Evolutionary conservation across 306 rosid genomes (phyloP).

Genomic region (Ormosia emarginata): DNA sequence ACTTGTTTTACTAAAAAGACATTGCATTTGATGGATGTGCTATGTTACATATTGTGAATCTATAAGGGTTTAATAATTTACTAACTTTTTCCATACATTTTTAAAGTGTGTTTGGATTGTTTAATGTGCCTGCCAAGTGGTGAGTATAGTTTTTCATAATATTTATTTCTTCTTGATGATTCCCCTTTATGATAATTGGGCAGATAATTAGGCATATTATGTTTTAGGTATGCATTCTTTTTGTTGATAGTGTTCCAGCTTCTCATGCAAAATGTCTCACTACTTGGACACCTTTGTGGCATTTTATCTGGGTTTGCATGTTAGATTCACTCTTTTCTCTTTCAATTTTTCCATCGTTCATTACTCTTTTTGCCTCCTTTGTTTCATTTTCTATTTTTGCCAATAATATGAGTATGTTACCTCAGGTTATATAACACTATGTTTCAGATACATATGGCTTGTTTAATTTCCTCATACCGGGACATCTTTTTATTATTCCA

Average conservation of each 20-base stretch:
- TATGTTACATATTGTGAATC: neutral
- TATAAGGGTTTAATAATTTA: constrained; percentile 11
- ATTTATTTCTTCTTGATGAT: constrained; percentile 6
- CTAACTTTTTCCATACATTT: constrained; percentile 14
- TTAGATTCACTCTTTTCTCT: too few relatives aligned
- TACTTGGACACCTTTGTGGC: constrained; percentile 98
- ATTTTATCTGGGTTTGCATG: constrained; percentile 97
- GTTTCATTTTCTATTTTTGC: neutral
- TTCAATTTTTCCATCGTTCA: too few relatives aligned
- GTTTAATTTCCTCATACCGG: constrained; percentile 90
- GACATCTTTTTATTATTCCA: constrained; percentile 70
- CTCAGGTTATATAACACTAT: neutral
- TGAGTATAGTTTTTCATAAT: constrained; percentile 31
- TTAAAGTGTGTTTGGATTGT: constrained; percentile 94
- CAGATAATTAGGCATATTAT: too few relatives aligned
- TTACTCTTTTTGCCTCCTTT: constrained; percentile 13
- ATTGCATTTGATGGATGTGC: neutral
- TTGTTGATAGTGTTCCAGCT: constrained; percentile 95
- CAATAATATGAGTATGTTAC: neutral
- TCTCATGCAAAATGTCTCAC: constrained; percentile 87
- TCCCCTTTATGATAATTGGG: constrained; percentile 14
- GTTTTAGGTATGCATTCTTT: constrained; percentile 86
- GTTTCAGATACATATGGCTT: constrained; percentile 84
- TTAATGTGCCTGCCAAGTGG: constrained; percentile 93
- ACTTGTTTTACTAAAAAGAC: neutral